These are phyloP conservation scores for Musa balbisiana DNA, from an alignment of 202 grass and related monocot species.

Conservation along the genomic window DNA sequence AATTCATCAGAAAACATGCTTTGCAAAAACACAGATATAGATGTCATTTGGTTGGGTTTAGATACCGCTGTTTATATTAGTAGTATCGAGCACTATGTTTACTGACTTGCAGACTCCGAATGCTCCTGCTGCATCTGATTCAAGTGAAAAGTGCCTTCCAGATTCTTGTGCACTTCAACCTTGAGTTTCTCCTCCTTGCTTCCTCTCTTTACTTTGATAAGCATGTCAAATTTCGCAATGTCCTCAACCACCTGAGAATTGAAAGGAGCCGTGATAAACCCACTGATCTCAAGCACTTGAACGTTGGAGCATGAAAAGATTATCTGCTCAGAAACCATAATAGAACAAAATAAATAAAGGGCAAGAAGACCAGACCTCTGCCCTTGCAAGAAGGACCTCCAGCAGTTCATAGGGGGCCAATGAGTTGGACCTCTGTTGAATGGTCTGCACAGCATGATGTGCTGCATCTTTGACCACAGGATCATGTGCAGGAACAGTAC, in stretches of 20 bases:
- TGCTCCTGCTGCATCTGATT: constrained; percentile 54
- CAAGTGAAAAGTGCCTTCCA: constrained; percentile 71
- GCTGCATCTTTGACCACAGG: constrained; percentile 79
- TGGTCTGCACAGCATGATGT: constrained; percentile 68
- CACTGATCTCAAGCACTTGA: no score
- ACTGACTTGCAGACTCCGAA: constrained; percentile 37
- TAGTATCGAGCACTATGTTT: constrained; percentile 5
- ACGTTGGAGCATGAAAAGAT: no score
- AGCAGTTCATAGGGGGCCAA: constrained; percentile 66
- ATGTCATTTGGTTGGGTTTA: background rate
- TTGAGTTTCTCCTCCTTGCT: constrained; percentile 74
- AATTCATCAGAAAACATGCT: background rate
- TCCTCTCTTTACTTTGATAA: constrained; percentile 88
- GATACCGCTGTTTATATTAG: background rate
- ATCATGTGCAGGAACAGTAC: constrained; percentile 55
- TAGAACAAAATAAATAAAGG: background rate
- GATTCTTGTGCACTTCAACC: constrained; percentile 78
- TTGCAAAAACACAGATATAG: background rate
- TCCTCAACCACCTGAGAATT: constrained; percentile 49
- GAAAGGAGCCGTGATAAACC: background rate
- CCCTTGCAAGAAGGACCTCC: constrained; percentile 57
- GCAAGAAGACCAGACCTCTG: constrained; percentile 35
- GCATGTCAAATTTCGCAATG: constrained; percentile 59
- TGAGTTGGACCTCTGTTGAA: constrained; percentile 73
- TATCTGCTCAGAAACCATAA: background rate